Conservation (phyloP, 163 green algal species). For the Chlamydomonas reinhardtii region DNA sequence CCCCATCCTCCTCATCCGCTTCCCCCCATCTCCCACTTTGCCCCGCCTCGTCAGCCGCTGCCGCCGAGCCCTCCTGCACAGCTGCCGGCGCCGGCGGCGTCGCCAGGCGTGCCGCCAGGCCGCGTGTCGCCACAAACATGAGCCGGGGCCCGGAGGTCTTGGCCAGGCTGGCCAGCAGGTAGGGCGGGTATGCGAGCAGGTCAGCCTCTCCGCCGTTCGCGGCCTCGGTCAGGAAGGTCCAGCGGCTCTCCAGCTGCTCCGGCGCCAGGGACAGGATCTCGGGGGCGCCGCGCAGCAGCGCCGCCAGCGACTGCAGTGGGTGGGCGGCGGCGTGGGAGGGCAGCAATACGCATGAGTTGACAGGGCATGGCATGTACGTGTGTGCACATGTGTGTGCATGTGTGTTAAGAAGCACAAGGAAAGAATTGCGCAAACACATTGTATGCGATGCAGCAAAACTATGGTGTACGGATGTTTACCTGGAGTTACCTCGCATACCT, state of each 20-base stretch:
- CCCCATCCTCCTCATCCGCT: neutral
- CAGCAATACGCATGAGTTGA: no score
- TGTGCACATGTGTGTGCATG: no score
- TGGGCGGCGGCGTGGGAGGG: neutral
- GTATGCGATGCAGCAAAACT: no score
- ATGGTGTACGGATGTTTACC: no score
- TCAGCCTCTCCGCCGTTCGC: constrained; percentile 11
- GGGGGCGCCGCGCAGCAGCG: neutral
- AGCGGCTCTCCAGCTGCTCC: constrained; percentile 45
- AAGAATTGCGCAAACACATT: no score
- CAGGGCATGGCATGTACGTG: no score
- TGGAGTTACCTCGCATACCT: no score
- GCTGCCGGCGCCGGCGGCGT: neutral
- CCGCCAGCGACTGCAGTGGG: neutral
- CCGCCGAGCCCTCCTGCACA: neutral
- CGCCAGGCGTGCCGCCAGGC: neutral
- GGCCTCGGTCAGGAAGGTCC: constrained; percentile 23
- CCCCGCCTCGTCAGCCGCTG: neutral
- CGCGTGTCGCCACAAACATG: neutral
- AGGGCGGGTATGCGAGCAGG: constrained; percentile 15
- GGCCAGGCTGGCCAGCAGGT: constrained; percentile 3
- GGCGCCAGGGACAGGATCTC: constrained; percentile 11
- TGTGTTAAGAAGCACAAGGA: no score
- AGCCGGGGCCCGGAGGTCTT: neutral
- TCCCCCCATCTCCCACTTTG: neutral